Conservation (phyloP, 768 basidiomycete species). For the Sutorius australiensis region DNA sequence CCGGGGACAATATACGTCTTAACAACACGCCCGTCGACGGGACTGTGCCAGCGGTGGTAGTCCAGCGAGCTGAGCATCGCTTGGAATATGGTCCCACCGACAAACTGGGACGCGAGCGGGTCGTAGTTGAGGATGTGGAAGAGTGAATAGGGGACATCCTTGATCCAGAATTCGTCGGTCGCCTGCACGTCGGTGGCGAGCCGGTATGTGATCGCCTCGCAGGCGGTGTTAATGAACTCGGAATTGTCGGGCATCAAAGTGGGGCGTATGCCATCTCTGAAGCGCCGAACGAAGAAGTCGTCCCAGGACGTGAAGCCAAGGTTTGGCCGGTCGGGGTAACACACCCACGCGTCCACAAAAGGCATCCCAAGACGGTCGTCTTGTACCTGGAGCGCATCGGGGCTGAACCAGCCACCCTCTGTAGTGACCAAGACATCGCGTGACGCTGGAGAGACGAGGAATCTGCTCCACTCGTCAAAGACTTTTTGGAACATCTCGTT, state of each 20-base stretch:
- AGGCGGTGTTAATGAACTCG: conserved; percentile 44
- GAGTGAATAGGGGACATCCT: conserved; percentile 59
- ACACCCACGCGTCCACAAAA: not conserved
- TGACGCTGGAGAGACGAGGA: not conserved
- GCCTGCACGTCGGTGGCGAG: conserved; percentile 37
- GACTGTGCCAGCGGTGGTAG: conserved; percentile 65
- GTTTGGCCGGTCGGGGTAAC: conserved; percentile 30
- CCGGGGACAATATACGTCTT: conserved; percentile 44
- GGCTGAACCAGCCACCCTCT: not conserved
- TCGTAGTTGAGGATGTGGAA: conserved; percentile 49
- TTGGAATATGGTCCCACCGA: conserved; percentile 52
- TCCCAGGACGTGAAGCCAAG: conserved; percentile 51
- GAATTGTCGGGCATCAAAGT: conserved; percentile 26
- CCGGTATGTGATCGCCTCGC: conserved; percentile 50
- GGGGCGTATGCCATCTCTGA: conserved; percentile 41
- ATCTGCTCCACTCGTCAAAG: not conserved
- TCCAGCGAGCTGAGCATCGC: conserved; percentile 52
- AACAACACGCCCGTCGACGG: conserved; percentile 44
- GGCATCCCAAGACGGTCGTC: not conserved
- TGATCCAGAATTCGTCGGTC: conserved; percentile 55
- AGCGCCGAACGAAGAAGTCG: conserved; percentile 50
- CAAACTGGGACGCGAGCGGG: conserved; percentile 37
- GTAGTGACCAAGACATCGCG: not conserved
- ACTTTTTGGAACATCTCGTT: not conserved
- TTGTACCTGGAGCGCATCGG: not conserved